Percentiles rank a stretch among this genome's conserved stretches.
Evolutionary conservation across 2,329 filamentous ascomycete genomes (phyloP).

Genomic region (Cylindrodendrum hubeiense): DNA sequence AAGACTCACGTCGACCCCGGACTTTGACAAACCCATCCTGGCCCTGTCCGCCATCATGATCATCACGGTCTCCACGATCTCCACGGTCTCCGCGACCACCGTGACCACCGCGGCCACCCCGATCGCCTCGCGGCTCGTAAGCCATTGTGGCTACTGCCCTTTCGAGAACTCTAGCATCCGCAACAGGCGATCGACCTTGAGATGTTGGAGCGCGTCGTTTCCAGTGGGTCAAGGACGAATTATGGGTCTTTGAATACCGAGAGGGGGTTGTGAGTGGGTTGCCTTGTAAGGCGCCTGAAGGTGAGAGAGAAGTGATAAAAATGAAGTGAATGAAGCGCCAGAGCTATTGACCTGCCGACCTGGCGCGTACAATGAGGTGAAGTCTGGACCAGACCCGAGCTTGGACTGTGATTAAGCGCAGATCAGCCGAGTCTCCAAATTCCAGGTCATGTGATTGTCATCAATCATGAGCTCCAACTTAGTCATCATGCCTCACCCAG

Average conservation of each 20-base stretch:
- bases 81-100: conserved; percentile 13
- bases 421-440: conserved; percentile 5
- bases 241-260: neutral
- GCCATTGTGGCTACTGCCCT: conserved; percentile 56
- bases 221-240: conserved; percentile 13
- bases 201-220: conserved; percentile 35
- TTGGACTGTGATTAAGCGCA: conserved; percentile 20
- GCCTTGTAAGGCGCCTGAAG: conserved; percentile 5
- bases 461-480: neutral
- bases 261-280: neutral
- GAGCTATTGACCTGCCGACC: conserved; percentile 16
- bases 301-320: conserved; percentile 16
- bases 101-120: conserved; percentile 53
- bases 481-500: conserved; percentile 17
- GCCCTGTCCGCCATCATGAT: conserved; percentile 52
- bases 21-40: conserved; percentile 62
- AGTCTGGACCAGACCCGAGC: conserved; percentile 12
- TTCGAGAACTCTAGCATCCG: conserved; percentile 40
- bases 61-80: conserved; percentile 57
- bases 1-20: conserved; percentile 64
- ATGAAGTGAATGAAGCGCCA: conserved; percentile 14
- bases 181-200: conserved; percentile 21
- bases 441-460: neutral
- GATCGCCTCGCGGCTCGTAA: conserved; percentile 66
- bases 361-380: conserved; percentile 22